These are phyloP conservation scores for Scheffersomyces ergatensis DNA, from an alignment of 805 yeast species.

Conservation along the genomic window DNA sequence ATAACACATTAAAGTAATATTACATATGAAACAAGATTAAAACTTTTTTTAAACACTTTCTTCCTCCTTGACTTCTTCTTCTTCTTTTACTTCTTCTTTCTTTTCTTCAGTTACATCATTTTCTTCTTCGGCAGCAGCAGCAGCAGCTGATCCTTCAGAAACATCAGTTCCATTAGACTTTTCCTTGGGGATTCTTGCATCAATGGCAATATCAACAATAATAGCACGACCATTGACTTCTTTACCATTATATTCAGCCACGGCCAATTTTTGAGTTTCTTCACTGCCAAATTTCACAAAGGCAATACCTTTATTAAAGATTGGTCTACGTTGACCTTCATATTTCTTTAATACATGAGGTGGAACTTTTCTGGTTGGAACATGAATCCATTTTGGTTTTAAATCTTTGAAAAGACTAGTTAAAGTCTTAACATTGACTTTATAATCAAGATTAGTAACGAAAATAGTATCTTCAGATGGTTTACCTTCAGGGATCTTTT, in stretches of 20 bases:
- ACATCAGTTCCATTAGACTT: constrained; percentile 19
- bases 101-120: neutral
- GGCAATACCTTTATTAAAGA: constrained; percentile 63
- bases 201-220: constrained; percentile 71
- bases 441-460: constrained; percentile 57
- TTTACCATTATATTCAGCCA: constrained; percentile 65
- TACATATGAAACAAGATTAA: too few species aligned
- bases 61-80: neutral
- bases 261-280: constrained; percentile 68
- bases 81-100: neutral
- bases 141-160: constrained; percentile 5
- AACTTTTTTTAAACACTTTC: too few species aligned
- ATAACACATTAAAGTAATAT: too few species aligned
- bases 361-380: constrained; percentile 54
- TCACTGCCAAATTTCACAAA: constrained; percentile 59
- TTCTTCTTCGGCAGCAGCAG: constrained; percentile 6
- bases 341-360: constrained; percentile 39
- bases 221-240: constrained; percentile 64
- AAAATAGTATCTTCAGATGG: constrained; percentile 60
- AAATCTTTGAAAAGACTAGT: constrained; percentile 44
- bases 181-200: constrained; percentile 37
- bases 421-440: constrained; percentile 46
- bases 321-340: constrained; percentile 42
- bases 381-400: constrained; percentile 56
- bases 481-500: constrained; percentile 43